Conservation (phyloP, 371 early-diverging fungal species). For the Saksenaea vasiformis region DNA sequence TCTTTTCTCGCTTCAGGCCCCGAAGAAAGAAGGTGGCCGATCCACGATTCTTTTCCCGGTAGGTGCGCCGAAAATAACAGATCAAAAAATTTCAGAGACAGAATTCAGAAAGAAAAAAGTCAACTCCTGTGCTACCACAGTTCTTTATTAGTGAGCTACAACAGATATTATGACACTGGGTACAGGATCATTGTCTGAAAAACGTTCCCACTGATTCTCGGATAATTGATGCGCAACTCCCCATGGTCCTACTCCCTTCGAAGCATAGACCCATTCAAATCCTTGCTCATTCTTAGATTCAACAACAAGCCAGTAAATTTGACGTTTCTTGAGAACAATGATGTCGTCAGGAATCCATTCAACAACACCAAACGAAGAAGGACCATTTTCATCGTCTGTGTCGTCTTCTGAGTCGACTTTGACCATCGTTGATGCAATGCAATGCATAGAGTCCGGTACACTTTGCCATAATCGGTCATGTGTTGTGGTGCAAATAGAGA, state of each 20-base stretch:
- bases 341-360: slow-evolving; percentile 6
- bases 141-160: slow-evolving; percentile 8
- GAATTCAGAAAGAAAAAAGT: background rate
- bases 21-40: background rate
- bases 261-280: slow-evolving; percentile 13
- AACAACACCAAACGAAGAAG: slow-evolving; percentile 8
- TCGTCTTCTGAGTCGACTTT: background rate
- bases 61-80: background rate
- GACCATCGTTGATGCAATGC: slow-evolving; percentile 11
- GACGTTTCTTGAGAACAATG: slow-evolving; percentile 19
- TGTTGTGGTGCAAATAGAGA: slow-evolving; percentile 34
- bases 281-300: slow-evolving; percentile 1
- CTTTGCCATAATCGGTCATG: slow-evolving; percentile 18
- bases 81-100: background rate
- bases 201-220: slow-evolving; percentile 16
- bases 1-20: background rate
- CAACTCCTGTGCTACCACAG: background rate
- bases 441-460: slow-evolving; percentile 16
- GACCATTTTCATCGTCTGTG: slow-evolving; percentile 1
- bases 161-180: slow-evolving; percentile 18
- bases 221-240: slow-evolving; percentile 8
- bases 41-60: background rate
- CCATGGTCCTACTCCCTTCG: background rate
- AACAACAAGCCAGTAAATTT: slow-evolving; percentile 19
- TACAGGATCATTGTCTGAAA: slow-evolving; percentile 3